phyloP scores from a whole-genome alignment of 305 asterid genomes.

The Fraxinus latifolia region DNA sequence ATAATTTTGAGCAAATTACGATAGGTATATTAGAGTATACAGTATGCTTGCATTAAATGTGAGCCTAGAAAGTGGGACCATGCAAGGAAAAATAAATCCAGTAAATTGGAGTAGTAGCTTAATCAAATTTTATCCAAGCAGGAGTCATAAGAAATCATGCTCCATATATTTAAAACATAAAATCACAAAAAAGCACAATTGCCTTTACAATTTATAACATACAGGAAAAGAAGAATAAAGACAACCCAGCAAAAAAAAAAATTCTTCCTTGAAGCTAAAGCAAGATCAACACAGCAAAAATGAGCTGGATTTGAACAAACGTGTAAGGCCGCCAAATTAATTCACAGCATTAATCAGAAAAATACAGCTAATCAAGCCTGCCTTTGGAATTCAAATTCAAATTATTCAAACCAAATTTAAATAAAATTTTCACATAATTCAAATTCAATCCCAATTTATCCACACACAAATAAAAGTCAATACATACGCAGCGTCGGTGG shows the following conservation, averaged over 20 bases:
- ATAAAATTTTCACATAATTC: neutral
- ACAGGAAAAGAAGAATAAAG: neutral
- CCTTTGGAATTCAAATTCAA: neutral
- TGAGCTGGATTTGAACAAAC: neutral
- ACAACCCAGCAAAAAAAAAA: neutral
- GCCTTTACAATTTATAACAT: neutral
- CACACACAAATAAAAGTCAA: constrained; percentile 15
- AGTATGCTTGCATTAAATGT: neutral
- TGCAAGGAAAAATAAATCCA: neutral
- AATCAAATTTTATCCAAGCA: neutral
- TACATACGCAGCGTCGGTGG: constrained; percentile 79
- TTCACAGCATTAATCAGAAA: constrained; percentile 14
- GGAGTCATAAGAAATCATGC: neutral
- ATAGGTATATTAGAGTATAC: neutral
- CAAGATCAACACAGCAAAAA: constrained; percentile 3
- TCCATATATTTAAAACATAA: neutral
- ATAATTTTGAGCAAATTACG: neutral
- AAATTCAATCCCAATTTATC: constrained; percentile 8
- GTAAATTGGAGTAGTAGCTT: neutral
- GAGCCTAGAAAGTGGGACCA: neutral
- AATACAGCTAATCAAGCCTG: neutral
- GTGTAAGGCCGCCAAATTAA: neutral
- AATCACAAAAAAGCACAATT: neutral
- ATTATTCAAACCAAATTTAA: neutral
- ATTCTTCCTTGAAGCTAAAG: neutral